These are phyloP conservation scores for Puccinia brachypodii DNA, from an alignment of 1,284 basidiomycete species.

Conservation along the genomic window DNA sequence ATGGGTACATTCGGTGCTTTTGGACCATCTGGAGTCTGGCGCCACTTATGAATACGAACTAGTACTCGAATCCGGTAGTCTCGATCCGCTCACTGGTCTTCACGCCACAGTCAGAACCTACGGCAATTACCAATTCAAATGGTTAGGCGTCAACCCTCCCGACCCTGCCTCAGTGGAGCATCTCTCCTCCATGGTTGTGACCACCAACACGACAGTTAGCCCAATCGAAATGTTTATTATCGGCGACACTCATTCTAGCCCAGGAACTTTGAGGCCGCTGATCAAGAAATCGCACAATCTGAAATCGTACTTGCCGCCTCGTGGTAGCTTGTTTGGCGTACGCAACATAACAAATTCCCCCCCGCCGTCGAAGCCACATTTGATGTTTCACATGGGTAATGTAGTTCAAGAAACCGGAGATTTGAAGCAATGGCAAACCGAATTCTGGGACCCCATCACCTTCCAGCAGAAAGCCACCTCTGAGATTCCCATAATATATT, in stretches of 20 bases:
- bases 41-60: constrained; percentile 50
- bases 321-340: constrained; percentile 28
- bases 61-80: constrained; percentile 1
- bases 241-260: constrained; percentile 53
- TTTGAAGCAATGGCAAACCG: constrained; percentile 53
- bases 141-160: constrained; percentile 50
- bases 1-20: constrained; percentile 49
- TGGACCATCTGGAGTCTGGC: constrained; percentile 40
- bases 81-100: not conserved
- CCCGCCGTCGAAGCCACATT: constrained; percentile 38
- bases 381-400: constrained; percentile 53
- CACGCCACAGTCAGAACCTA: constrained; percentile 27
- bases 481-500: constrained; percentile 50
- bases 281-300: constrained; percentile 46
- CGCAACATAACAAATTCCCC: not conserved
- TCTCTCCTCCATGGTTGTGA: constrained; percentile 25
- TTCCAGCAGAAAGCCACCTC: constrained; percentile 35
- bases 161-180: constrained; percentile 4
- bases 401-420: constrained; percentile 51
- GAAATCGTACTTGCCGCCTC: constrained; percentile 35
- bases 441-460: constrained; percentile 53
- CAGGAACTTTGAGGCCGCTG: constrained; percentile 50
- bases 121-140: constrained; percentile 35
- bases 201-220: constrained; percentile 19
- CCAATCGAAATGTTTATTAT: constrained; percentile 51